Evolutionary conservation across 2,329 filamentous ascomycete species (phyloP), one percentile per base, ranked within the genome.

Genomic region (Trichoderma lentiforme): DNA sequence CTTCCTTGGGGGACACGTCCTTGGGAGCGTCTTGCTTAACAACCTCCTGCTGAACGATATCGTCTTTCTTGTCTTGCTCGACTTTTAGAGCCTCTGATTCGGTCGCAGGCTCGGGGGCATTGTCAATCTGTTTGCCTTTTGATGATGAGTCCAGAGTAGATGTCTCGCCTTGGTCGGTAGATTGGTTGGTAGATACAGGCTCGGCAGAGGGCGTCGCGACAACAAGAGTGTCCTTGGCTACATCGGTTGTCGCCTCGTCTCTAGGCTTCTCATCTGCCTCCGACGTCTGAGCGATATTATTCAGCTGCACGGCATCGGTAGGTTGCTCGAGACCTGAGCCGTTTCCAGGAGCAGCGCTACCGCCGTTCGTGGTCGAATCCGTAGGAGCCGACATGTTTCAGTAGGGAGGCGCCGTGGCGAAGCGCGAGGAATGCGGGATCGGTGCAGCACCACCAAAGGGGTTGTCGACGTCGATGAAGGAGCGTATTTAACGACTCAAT

Each of bases 271-370:
- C 64, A n/a, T 65, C 47, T 15, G 43, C 18, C 24, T 70, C 57
- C 15, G 69, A 51, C 39, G 75, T 65, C 64, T 80, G 77, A 66
- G 76, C 72, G 65, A 83, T 80, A 69, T 73, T 78, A 72, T 79
- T 77, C 81, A 83, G 82, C 62, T 79, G 77, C 36, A 83, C 80
- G 71, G 82, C 80, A 74, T 82, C 82, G 65, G 74, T 78, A 70
- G 79, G 78, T 73, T 82, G 81, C 36, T 79, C 75, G 71, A 82
- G 77, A 61, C 76, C 77, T 34, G 78, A 76, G 71, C 80, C 77
- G 74, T 76, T 76, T 70, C 74, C 71, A 72, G 74, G 72, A 73
- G 76, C 67, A 60, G 74, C 69, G 67, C 79, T 79, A 74, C 76
- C 78, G 76, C 79, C 77, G 72, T 73, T 77, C 76, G 77, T 79